phyloP scores from a whole-genome alignment of 1,139 yeast genomes.

The Pichia sorboxylosa region DNA sequence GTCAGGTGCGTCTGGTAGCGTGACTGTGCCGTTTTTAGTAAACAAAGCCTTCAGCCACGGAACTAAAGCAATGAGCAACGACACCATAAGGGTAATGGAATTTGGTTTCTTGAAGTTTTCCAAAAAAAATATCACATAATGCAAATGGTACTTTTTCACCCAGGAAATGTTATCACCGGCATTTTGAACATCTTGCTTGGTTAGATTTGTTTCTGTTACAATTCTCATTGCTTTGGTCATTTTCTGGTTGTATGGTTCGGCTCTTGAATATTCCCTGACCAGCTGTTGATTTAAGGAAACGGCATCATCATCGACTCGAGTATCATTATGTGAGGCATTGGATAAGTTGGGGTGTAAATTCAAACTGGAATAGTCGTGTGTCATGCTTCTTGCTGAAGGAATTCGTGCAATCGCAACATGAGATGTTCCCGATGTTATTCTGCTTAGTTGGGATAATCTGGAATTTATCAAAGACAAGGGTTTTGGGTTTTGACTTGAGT shows the following conservation, averaged over 20 bases:
- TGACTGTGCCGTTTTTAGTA: slow-evolving; percentile 32
- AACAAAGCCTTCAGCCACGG: slow-evolving; percentile 82
- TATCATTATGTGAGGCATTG: not conserved
- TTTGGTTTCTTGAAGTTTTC: slow-evolving; percentile 61
- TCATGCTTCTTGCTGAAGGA: slow-evolving; percentile 22
- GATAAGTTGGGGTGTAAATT: slow-evolving; percentile 1
- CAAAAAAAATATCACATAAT: slow-evolving; percentile 24
- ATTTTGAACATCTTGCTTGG: slow-evolving; percentile 20
- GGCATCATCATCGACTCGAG: slow-evolving; percentile 4
- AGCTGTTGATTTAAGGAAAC: slow-evolving; percentile 19
- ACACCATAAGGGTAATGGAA: slow-evolving; percentile 51
- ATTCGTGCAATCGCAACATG: slow-evolving; percentile 19
- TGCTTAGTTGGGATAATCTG: slow-evolving; percentile 6
- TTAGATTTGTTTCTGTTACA: slow-evolving; percentile 23
- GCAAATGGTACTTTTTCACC: slow-evolving; percentile 24
- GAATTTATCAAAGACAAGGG: slow-evolving; percentile 7
- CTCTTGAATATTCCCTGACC: slow-evolving; percentile 23
- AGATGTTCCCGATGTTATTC: slow-evolving; percentile 7
- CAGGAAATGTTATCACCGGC: slow-evolving; percentile 21
- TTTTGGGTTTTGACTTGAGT: slow-evolving; percentile 3
- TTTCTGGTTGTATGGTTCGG: slow-evolving; percentile 22
- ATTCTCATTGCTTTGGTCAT: slow-evolving; percentile 20
- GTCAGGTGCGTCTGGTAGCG: slow-evolving; percentile 69
- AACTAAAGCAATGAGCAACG: slow-evolving; percentile 63
- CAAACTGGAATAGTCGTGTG: slow-evolving; percentile 3